Percentiles rank a stretch among this genome's conserved stretches.
Conservation (phyloP, 2,329 filamentous ascomycete genomes). For the Akanthomyces uredinophilus region DNA sequence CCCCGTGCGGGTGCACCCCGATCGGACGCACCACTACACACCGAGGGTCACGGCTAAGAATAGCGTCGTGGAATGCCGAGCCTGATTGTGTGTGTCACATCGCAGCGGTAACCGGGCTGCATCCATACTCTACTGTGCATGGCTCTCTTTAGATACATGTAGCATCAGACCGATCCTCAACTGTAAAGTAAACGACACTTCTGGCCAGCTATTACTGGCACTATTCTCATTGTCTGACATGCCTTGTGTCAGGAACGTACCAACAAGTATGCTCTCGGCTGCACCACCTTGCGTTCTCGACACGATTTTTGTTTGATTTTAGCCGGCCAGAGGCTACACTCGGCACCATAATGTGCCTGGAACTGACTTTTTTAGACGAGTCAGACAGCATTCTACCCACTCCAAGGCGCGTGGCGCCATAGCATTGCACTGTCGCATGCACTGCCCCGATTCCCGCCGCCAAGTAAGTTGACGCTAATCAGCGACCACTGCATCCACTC, state of each 20-base stretch:
- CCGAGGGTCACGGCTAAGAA: too few species aligned
- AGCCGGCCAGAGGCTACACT: neutral
- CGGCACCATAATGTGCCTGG: neutral
- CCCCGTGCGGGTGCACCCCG: too few species aligned
- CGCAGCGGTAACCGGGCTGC: too few species aligned
- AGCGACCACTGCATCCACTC: neutral
- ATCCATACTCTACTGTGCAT: too few species aligned
- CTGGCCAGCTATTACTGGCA: neutral
- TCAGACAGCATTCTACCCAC: neutral
- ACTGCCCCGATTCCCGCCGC: neutral
- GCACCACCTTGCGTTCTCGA: neutral
- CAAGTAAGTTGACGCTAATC: neutral
- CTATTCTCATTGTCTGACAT: neutral
- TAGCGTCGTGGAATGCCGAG: neutral
- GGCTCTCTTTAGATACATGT: too few species aligned
- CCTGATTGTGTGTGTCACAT: too few species aligned
- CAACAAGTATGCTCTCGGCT: neutral
- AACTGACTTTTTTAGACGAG: neutral
- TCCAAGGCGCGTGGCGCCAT: neutral
- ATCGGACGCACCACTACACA: too few species aligned
- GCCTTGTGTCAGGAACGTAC: neutral
- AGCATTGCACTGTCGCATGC: neutral
- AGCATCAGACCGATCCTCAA: neutral
- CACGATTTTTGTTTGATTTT: constrained; percentile 3
- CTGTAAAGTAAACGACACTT: neutral